Base-by-base conservation (phyloP, 257 asterid genomes). In the Plectranthus barbatus region DNA sequence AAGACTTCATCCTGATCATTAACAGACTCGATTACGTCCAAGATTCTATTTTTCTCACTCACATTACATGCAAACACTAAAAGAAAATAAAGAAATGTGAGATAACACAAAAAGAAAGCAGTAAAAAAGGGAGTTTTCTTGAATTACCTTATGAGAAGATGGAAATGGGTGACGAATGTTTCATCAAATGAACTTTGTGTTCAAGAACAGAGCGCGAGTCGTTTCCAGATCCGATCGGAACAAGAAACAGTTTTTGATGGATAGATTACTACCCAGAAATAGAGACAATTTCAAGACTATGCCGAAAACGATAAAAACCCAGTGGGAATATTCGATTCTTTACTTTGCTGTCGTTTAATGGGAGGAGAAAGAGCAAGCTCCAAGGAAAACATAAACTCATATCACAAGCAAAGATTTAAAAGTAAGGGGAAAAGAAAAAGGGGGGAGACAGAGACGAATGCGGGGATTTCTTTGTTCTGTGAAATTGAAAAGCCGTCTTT, bases 181-280 rank as follows among this genome's bases (percentile, higher is more conserved):
- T 74, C 83, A 74, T 68, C 70, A 41, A 55, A 50, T 20, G 62
- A 67, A 58, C 71, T 74, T 62, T 57, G 69, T 13, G 52, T 8
- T 24, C 19, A 10, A 12, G 51, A 50, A 60, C 33, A 19, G 63
- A 62, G 58, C 13, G 4, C 47, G 20, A 20, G 71, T 63, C 72
- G 69, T 52, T 73, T 70, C 70, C 85, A 80, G 85, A 80, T 80
- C 85, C 76, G 80, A 80, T 80, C 80, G 75, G 58, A 79, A 76
- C 82, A 60, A 70, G 77, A 76, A 70, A 60, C 62, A 14, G 71
- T 26, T 48, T 31, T 56, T 44, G 70, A 66, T 17, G 19, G 69
- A n/a, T n/a, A n/a, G n/a, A n/a, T n/a, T n/a, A n/a, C n/a, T 8
- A 62, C 39, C 44, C 71, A 36, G 50, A 40, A 45, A 64, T 42